phyloP scores from a whole-genome alignment of 2,329 filamentous ascomycete species.

The Colletotrichum sp. region DNA sequence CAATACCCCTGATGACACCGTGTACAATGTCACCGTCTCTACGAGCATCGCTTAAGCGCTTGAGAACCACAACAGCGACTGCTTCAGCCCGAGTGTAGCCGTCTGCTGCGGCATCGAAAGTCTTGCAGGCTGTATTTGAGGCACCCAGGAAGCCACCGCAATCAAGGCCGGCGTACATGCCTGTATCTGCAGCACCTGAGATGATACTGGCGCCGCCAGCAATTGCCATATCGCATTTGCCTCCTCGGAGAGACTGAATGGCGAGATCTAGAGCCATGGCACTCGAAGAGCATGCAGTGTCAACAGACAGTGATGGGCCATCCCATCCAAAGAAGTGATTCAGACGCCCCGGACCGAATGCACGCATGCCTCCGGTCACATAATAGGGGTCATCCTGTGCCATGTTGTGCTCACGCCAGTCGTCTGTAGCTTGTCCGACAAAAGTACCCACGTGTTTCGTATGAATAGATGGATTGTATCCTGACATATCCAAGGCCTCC shows the following conservation, averaged over 20 bases:
- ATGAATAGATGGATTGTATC: background rate
- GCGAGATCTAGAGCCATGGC: conserved; percentile 24
- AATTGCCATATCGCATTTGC: background rate
- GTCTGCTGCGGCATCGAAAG: background rate
- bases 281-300: conserved; percentile 44
- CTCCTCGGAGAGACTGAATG: background rate
- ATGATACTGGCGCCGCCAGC: background rate
- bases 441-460: background rate
- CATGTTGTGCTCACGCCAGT: conserved; percentile 38
- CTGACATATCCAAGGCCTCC: background rate
- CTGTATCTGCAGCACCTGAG: background rate
- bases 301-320: conserved; percentile 38
- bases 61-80: background rate
- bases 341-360: conserved; percentile 37
- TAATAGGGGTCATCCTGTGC: conserved; percentile 40
- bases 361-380: conserved; percentile 36
- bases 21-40: background rate
- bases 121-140: background rate
- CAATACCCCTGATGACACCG: background rate
- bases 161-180: background rate
- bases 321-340: conserved; percentile 43
- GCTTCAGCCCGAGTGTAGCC: background rate
- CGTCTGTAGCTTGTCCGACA: background rate
- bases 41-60: background rate
- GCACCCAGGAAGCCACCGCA: background rate